Evolutionary conservation across 1,284 basidiomycete genomes (phyloP), one percentile per base, ranked within the genome.

Genomic region (Cryptococcus sp.): DNA sequence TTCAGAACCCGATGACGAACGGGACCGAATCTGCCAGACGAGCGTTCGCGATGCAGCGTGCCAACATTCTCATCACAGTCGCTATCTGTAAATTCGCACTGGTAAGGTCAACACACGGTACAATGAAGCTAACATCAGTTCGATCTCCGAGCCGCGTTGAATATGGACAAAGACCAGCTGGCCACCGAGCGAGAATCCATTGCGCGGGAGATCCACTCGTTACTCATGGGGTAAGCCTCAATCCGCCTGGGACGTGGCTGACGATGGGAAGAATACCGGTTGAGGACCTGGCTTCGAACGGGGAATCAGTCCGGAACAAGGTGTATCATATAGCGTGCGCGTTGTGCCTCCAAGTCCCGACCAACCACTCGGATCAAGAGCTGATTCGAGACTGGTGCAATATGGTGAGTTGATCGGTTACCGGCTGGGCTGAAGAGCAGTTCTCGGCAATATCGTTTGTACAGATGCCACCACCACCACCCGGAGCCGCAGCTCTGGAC

Each of bases 381-480:
- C 62, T 76, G 49, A 72, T 79, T n/a, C 58, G 69, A 47, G 75
- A 78, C 58, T 79, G 78, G 78, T 79, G 74, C 56, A 74, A 73
- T 50, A 78, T 78, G 71, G 74, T 76, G 42, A 70, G 72, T 66
- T 31, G 5, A 31, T 31, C 27, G 27, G 27, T 31, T 31, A 31
- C 27, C 1, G 40, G 13, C 22, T 22, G 6, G n/a, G 49, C 23
- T 50, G 20, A 45, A 40, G 38, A 38, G n/a, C 60, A 78, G 76
- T 76, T 77, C 60, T 77, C 75, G 16, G 67, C 75, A 5, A 77
- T 78, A 38, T 70, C 65, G 7, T 79, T 78, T 50, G 73, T 79
- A 15, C 78, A 79, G 59, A 77, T 79, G 77, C 76, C 77, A 0
- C 67, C 73, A 6, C 75, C 73, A 6, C 63, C 69, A 13, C 66